Base-by-base conservation (phyloP, 441 rosid species). In the Metrosideros polymorpha region DNA sequence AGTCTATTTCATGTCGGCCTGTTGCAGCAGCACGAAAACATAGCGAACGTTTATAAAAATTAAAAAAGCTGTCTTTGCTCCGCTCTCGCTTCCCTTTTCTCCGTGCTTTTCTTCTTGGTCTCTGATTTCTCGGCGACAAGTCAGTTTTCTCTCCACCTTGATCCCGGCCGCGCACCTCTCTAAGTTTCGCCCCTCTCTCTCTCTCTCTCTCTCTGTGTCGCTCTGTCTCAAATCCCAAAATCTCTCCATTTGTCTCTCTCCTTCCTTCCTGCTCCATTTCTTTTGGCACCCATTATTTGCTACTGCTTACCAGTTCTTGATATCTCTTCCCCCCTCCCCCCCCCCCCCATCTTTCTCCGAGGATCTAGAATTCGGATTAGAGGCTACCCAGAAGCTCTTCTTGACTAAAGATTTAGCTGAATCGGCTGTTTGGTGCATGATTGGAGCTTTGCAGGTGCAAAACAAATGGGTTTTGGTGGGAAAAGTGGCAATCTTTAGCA, bases 91-190 rank as follows among this genome's bases (percentile, higher is more conserved):
- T 43, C 22, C 84, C 83, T 35, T 82, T 85, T 87, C 91, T 91
- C 91, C 91, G 91, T 90, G 90, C 91, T 91, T 91, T 87, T 89
- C 86, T 89, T 87, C 91, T 82, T 86, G 90, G 92, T 92, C 92
- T 93, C 95, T 93, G 95, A 91, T 93, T 93, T 92, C 89, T 93
- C 91, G 89, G 93, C 95, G 93, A 93, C 96, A 94, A 94, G 90
- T 92, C 91, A 93, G 95, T 90, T 91, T 50, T 83, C 88, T 85
- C 86, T 82, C 84, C 85, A 83, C 71, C 90, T 89, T 88, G 90
- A 87, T 91, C 90, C 93, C 91, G 76, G 84, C 51, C 77, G 47
- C 51, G 47, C 51, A 15, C 83, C 56, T 22, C 63, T 59, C 55
- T 17, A 24, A 42, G 12, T 43, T 83, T 47, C 53, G 30, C 12